Conservation (phyloP, 129 eudicot species). For the Pseudognaphalium luteoalbum region DNA sequence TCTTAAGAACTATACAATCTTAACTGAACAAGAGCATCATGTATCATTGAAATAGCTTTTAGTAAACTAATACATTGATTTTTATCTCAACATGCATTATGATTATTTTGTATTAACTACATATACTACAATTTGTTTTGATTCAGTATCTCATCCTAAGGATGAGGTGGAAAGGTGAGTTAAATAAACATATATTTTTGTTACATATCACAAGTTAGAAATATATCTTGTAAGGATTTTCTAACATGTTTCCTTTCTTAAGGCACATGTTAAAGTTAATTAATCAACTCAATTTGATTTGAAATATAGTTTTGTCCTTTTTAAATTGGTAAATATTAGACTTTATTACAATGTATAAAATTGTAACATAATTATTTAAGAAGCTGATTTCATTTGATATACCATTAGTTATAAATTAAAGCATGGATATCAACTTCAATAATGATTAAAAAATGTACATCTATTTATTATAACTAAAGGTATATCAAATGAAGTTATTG, state of each 20-base stretch:
- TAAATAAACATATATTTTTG: not conserved
- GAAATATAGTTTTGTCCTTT: not conserved
- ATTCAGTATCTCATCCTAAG: not conserved
- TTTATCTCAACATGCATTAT: not conserved
- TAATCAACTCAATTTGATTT: not conserved
- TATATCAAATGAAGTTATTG: too few species aligned
- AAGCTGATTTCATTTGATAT: not conserved
- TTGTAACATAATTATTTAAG: too few species aligned
- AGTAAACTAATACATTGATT: not conserved
- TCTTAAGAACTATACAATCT: not conserved
- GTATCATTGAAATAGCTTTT: not conserved
- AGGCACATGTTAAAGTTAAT: not conserved
- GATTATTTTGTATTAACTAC: not conserved
- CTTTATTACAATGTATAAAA: not conserved
- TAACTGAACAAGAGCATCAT: not conserved
- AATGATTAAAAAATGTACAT: too few species aligned
- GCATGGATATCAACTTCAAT: too few species aligned
- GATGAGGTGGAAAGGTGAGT: conserved; percentile 21
- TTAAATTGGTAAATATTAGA: not conserved
- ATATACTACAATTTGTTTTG: not conserved
- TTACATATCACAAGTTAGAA: too few species aligned
- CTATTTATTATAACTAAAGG: too few species aligned
- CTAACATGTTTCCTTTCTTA: not conserved
- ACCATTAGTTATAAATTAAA: too few species aligned
- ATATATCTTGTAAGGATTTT: not conserved